phyloP scores from a whole-genome alignment of 495 filamentous ascomycete species.

The Cryomyces minteri region DNA sequence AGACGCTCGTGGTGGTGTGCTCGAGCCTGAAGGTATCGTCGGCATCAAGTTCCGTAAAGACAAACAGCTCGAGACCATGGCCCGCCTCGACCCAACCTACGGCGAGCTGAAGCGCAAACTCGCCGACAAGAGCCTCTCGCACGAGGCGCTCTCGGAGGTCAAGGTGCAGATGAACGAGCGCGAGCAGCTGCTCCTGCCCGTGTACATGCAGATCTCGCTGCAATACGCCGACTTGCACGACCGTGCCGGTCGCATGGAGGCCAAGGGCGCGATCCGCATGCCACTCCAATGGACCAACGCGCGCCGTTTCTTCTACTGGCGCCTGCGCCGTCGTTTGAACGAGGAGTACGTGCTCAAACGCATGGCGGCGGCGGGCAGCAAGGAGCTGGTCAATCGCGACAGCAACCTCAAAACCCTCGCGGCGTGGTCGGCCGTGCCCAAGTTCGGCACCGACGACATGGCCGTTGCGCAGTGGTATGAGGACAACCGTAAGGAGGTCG shows the following conservation, averaged over 20 bases:
- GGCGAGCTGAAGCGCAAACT: constrained; percentile 62
- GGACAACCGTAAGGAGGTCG: constrained; percentile 70
- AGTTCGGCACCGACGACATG: constrained; percentile 59
- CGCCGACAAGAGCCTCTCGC: constrained; percentile 43
- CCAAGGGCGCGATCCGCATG: constrained; percentile 82
- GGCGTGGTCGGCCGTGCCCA: constrained; percentile 56
- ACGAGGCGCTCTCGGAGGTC: constrained; percentile 55
- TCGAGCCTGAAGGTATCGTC: constrained; percentile 96
- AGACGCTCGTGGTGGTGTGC: constrained; percentile 85
- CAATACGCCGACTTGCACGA: constrained; percentile 97
- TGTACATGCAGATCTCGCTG: constrained; percentile 81
- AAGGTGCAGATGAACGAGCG: constrained; percentile 77
- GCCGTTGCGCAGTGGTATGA: constrained; percentile 94
- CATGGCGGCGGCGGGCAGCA: constrained; percentile 40
- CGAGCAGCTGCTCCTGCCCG: constrained; percentile 73
- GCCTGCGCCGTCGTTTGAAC: constrained; percentile 86
- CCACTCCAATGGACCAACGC: constrained; percentile 73
- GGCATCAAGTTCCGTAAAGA: constrained; percentile 97
- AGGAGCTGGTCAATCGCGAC: constrained; percentile 16
- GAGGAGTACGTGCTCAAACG: constrained; percentile 90
- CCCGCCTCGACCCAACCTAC: constrained; percentile 73
- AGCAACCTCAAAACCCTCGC: constrained; percentile 46
- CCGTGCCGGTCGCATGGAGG: constrained; percentile 91
- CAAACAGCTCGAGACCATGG: constrained; percentile 96
- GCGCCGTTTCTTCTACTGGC: constrained; percentile 99